Base-by-base conservation (phyloP, 2,329 filamentous ascomycete genomes). In the Sporothrix curviconia region DNA sequence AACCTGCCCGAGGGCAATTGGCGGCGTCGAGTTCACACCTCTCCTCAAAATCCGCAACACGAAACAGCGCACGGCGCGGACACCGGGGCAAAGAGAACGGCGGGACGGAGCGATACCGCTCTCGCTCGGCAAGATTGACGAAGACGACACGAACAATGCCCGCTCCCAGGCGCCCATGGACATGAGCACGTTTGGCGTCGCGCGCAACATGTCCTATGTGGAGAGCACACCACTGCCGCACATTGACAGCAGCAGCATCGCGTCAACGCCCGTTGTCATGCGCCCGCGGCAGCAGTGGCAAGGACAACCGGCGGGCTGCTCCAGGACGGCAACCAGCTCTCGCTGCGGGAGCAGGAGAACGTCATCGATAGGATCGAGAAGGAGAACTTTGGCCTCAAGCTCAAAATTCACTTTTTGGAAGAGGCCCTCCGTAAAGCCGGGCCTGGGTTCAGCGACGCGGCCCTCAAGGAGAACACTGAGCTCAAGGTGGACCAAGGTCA, bases 301-400 rank as follows among this genome's bases (percentile, higher is more conserved):
- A 78, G 54, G 83, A 79, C 46, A 80, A 79, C n/a, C 55, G 85
- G 84, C 55, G 86, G 84, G 1, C 82, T 89, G 4, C 72, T 95
- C 37, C 86, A 92, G 61, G 87, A 94, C 65, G 91, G 91, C 19
- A 96, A 96, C 65, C 87, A 95, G 68, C 80, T 96, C 64, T 96
- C 94, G 1, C 73, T 99, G 58, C 86, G 91, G 60, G 94, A 99
- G 69, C 94, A 99, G 71, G 94, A 97, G 72, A 91, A 90, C 64
- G 88, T 94, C 64, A 92, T 99, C 65, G 90, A 96, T 74, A 89
- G 89, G 68, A 92, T 99, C 65, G 91, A 96, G 69, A 99, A 99
- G 76, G 94, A 97, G 68, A 99, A 99, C 68, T 99, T 97, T 69
- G 90, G 90, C 24, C 78, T 99, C 55, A 97, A 97, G 72, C 81